Evolutionary conservation across 2,329 filamentous ascomycete genomes (phyloP).

Genomic region (Verticillium longisporum): DNA sequence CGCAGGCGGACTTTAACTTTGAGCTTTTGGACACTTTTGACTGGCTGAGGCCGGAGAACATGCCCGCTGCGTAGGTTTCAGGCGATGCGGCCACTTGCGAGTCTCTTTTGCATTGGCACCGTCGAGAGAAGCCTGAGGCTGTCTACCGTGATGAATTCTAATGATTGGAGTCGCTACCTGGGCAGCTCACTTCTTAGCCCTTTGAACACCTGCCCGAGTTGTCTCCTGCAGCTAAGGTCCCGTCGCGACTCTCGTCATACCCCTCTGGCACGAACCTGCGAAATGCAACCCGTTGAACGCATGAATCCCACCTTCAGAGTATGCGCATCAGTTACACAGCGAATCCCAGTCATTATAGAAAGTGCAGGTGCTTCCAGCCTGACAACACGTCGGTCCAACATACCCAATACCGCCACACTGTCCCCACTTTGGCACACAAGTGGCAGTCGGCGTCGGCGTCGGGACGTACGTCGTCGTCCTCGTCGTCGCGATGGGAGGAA

Average conservation of each 20-base stretch:
- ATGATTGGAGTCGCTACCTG: too few species aligned
- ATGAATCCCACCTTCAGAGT: too few species aligned
- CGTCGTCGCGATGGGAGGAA: background rate
- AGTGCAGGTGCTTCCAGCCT: background rate
- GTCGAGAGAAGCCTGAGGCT: too few species aligned
- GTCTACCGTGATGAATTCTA: too few species aligned
- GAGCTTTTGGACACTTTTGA: slow-evolving; percentile 43
- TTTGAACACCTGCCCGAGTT: too few species aligned
- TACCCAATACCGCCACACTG: background rate
- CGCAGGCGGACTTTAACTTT: slow-evolving; percentile 33
- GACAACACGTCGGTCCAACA: background rate
- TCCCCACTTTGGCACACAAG: background rate
- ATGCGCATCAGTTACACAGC: background rate
- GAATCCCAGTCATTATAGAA: slow-evolving; percentile 1
- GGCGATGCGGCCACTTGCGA: background rate
- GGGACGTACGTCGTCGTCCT: background rate
- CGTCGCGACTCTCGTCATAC: too few species aligned
- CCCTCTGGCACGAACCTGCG: too few species aligned
- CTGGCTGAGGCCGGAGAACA: slow-evolving; percentile 28
- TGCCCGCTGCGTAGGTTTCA: background rate
- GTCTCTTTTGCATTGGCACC: too few species aligned
- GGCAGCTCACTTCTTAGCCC: too few species aligned
- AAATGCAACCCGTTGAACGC: too few species aligned
- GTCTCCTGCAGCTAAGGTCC: too few species aligned
- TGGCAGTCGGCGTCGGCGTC: background rate